Percentiles rank a stretch among this genome's conserved stretches.
phyloP scores from a whole-genome alignment of 345 rosid species.

The Limnanthes douglasii region DNA sequence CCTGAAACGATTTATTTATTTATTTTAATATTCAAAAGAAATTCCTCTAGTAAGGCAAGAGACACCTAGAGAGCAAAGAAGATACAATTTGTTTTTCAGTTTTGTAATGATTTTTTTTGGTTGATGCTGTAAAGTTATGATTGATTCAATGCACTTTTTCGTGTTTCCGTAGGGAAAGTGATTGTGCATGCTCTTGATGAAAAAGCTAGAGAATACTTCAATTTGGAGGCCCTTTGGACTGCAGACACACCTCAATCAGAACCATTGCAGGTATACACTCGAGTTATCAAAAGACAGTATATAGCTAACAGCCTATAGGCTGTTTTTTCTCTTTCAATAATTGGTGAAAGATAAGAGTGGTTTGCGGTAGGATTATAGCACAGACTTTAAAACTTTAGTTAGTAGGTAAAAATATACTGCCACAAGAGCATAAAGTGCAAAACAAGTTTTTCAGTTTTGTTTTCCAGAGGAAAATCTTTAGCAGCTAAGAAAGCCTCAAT shows the following conservation, averaged over 20 bases:
- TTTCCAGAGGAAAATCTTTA: too few relatives aligned
- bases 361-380: too few relatives aligned
- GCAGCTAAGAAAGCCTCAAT: too few relatives aligned
- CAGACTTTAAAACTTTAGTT: too few relatives aligned
- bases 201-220: conserved; percentile 76
- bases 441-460: too few relatives aligned
- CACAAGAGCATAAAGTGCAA: background rate
- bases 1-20: conserved; percentile 2
- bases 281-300: background rate
- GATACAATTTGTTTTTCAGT: background rate
- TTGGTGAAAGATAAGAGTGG: background rate
- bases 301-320: too few relatives aligned
- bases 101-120: conserved; percentile 1
- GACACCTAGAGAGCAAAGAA: too few relatives aligned
- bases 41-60: background rate
- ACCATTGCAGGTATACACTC: conserved; percentile 24
- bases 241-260: conserved; percentile 17
- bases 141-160: background rate
- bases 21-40: background rate
- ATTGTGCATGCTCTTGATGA: conserved; percentile 90
- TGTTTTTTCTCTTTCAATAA: background rate
- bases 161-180: conserved; percentile 42
- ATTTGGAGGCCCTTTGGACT: conserved; percentile 61
- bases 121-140: too few relatives aligned
- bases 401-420: too few relatives aligned